These are phyloP conservation scores for Penicillium coprophilum DNA, from an alignment of 495 filamentous ascomycete species.

Conservation along the genomic window DNA sequence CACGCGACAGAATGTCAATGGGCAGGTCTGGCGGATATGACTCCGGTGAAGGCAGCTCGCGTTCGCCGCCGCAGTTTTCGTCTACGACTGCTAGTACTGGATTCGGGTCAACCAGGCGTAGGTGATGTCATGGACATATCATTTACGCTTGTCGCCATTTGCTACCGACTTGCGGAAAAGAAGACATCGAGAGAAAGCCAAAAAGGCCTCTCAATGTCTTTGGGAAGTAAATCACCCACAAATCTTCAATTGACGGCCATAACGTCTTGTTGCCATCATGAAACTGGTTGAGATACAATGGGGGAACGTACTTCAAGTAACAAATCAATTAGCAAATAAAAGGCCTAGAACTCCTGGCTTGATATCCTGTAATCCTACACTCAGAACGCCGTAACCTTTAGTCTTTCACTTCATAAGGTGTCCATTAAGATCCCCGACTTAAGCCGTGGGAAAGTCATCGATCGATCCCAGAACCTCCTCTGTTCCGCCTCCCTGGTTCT, in stretches of 20 bases:
- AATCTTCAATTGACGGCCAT: background rate
- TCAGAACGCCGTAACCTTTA: conserved; percentile 18
- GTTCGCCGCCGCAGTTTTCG: conserved; percentile 49
- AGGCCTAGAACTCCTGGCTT: conserved; percentile 13
- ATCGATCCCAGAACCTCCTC: conserved; percentile 45
- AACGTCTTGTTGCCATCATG: background rate
- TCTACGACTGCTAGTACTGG: conserved; percentile 73
- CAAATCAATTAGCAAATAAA: conserved; percentile 5
- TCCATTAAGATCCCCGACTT: conserved; percentile 13
- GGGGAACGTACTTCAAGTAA: background rate
- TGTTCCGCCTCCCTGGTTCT: conserved; percentile 38
- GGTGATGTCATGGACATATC: conserved; percentile 41
- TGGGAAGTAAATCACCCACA: background rate
- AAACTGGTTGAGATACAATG: background rate
- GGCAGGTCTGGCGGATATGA: conserved; percentile 28
- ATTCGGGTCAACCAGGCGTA: conserved; percentile 81
- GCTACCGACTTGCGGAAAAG: background rate
- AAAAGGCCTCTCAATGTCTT: background rate
- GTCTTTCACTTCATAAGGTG: conserved; percentile 3
- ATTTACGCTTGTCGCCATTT: background rate
- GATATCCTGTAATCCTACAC: conserved; percentile 12
- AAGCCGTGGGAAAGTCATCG: conserved; percentile 37
- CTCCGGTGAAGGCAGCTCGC: conserved; percentile 52
- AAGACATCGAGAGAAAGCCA: background rate
- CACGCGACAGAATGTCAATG: background rate